A percentile compares a stretch with the other conserved stretches of the same genome.
These are phyloP conservation scores for Penicillium robsamsonii DNA, from an alignment of 495 filamentous ascomycete genomes.

Conservation along the genomic window DNA sequence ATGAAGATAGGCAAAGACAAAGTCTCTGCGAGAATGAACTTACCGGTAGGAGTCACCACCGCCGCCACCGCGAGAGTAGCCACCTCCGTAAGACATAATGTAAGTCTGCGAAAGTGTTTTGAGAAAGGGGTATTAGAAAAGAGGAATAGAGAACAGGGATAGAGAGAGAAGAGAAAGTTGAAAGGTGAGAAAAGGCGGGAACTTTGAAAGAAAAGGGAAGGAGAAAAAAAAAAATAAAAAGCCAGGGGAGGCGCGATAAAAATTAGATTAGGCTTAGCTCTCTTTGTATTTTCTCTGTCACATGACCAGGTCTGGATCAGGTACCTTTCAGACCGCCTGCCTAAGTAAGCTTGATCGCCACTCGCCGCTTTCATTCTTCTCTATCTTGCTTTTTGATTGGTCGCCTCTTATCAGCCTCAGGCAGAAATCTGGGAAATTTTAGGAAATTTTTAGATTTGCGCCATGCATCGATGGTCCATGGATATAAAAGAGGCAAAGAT, in stretches of 20 bases:
- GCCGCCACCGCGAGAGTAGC: constrained; percentile 45
- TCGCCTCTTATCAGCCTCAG: neutral
- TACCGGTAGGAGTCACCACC: constrained; percentile 44
- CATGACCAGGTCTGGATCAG: constrained; percentile 12
- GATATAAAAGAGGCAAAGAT: constrained; percentile 4
- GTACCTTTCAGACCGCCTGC: constrained; percentile 3
- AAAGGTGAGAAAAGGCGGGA: neutral
- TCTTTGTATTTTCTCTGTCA: constrained; percentile 10
- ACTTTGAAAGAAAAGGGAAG: constrained; percentile 18
- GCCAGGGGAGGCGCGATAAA: constrained; percentile 29
- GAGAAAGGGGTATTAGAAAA: constrained; percentile 27
- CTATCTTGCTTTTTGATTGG: neutral
- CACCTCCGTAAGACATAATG: constrained; percentile 74
- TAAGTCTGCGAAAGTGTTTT: constrained; percentile 25
- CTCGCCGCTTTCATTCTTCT: neutral
- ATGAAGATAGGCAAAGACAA: neutral
- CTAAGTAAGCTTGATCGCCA: neutral
- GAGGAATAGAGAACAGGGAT: constrained; percentile 17
- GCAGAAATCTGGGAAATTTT: constrained; percentile 1
- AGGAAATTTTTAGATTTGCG: neutral
- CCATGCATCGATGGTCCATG: neutral
- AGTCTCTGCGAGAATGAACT: constrained; percentile 23
- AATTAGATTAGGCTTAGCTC: constrained; percentile 20
- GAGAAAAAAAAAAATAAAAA: constrained; percentile 27
- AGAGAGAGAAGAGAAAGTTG: constrained; percentile 13